Percentiles rank a stretch among this genome's conserved stretches.
phyloP scores from a whole-genome alignment of 1,139 yeast genomes.

The Yamadazyma conglobata region DNA sequence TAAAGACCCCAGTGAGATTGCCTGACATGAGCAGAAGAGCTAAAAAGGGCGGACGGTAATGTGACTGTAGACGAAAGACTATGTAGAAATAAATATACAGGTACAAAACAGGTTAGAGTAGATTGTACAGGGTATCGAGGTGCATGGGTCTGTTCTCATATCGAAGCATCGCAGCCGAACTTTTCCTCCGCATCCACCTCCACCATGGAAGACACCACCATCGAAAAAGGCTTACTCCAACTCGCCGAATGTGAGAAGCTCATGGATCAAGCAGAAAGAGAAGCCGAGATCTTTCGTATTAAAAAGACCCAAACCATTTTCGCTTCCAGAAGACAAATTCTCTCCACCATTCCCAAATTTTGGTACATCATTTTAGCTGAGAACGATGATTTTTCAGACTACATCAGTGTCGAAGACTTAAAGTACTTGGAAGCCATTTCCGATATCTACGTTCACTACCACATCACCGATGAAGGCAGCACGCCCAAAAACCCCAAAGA shows the following conservation, averaged over 20 bases:
- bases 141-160: slow-evolving; percentile 3
- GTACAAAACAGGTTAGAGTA: too few relatives aligned
- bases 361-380: slow-evolving; percentile 78
- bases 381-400: slow-evolving; percentile 74
- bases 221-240: slow-evolving; percentile 15
- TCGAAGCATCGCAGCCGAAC: slow-evolving; percentile 1
- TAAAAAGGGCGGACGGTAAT: slow-evolving; percentile 22
- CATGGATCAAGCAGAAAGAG: slow-evolving; percentile 54
- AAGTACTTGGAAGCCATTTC: slow-evolving; percentile 59
- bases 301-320: slow-evolving; percentile 50
- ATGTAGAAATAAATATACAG: background rate
- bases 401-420: slow-evolving; percentile 62
- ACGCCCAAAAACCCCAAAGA: slow-evolving; percentile 36
- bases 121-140: too few relatives aligned
- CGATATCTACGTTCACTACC: slow-evolving; percentile 54
- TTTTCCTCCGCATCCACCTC: background rate
- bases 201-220: slow-evolving; percentile 2
- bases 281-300: slow-evolving; percentile 50
- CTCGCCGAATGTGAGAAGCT: slow-evolving; percentile 56
- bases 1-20: slow-evolving; percentile 84
- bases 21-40: slow-evolving; percentile 81
- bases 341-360: slow-evolving; percentile 55
- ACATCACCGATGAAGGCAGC: slow-evolving; percentile 28
- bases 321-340: slow-evolving; percentile 43
- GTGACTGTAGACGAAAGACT: background rate